phyloP scores from a whole-genome alignment of 768 basidiomycete genomes.

The Tricholoma flavovirens region DNA sequence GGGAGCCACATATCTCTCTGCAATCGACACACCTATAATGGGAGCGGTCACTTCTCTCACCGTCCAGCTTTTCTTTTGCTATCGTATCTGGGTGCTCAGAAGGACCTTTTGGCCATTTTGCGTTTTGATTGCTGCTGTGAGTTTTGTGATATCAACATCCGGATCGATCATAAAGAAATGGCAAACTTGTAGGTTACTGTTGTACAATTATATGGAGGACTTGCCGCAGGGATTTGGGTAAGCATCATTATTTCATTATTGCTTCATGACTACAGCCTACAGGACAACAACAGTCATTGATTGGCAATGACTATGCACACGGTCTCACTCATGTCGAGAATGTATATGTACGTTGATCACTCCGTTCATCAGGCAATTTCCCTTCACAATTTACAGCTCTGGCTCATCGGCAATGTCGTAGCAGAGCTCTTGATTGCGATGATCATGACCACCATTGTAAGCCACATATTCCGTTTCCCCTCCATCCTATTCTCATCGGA shows the following conservation, averaged over 20 bases:
- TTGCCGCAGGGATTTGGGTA: no score
- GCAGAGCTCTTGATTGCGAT: conserved; percentile 19
- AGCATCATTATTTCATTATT: no score
- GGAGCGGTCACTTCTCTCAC: conserved; percentile 18
- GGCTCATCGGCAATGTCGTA: conserved; percentile 19
- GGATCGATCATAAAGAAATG: no score
- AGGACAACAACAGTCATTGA: no score
- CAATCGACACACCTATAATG: conserved; percentile 22
- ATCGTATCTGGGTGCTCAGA: conserved; percentile 23
- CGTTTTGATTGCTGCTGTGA: conserved; percentile 9
- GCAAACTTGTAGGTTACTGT: no score
- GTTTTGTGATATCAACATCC: no score
- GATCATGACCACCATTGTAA: conserved; percentile 16
- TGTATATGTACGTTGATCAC: no score
- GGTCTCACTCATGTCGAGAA: no score
- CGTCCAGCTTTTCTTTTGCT: conserved; percentile 27
- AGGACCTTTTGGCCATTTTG: conserved; percentile 6
- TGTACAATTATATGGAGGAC: no score
- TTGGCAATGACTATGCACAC: no score
- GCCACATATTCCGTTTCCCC: not conserved
- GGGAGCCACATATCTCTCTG: conserved; percentile 14
- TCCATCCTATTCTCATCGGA: not conserved
- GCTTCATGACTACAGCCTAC: no score
- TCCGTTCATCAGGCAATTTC: no score
- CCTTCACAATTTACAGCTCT: conserved; percentile 19